Percentiles rank a stretch among this genome's conserved stretches.
These are phyloP conservation scores for Cordyceps javanica DNA, from an alignment of 2,329 filamentous ascomycete genomes.

Conservation along the genomic window DNA sequence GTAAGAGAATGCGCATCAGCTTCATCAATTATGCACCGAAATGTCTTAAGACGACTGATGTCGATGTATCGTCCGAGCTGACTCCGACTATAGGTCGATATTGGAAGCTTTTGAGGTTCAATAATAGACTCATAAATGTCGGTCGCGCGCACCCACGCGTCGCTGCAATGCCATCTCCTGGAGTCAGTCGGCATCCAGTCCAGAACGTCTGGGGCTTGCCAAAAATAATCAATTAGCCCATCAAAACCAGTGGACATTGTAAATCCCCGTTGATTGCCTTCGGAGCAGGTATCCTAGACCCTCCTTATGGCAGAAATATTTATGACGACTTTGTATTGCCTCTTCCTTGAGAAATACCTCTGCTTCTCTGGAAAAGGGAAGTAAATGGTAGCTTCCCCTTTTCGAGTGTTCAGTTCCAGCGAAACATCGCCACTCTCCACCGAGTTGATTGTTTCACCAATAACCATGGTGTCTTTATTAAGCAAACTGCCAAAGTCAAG, in stretches of 20 bases:
- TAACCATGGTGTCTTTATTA: conserved; percentile 49
- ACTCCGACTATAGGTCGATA: conserved; percentile 33
- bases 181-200: conserved; percentile 28
- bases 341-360: conserved; percentile 12
- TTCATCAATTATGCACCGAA: conserved; percentile 38
- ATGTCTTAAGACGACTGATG: conserved; percentile 52
- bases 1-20: conserved; percentile 20
- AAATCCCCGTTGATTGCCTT: conserved; percentile 22
- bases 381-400: conserved; percentile 23
- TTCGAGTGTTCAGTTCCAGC: conserved; percentile 23
- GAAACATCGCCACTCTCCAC: conserved; percentile 15
- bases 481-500: conserved; percentile 59
- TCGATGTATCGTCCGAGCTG: conserved; percentile 36
- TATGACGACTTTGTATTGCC: conserved; percentile 36
- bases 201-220: conserved; percentile 26
- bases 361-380: conserved; percentile 23
- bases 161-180: conserved; percentile 32
- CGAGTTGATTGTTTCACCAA: conserved; percentile 42
- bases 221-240: conserved; percentile 42
- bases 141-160: conserved; percentile 45
- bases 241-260: conserved; percentile 40
- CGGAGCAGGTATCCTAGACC: conserved; percentile 28
- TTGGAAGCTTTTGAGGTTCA: conserved; percentile 26
- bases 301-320: conserved; percentile 40
- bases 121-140: conserved; percentile 35